Evolutionary conservation across 2,329 filamentous ascomycete genomes (phyloP), one percentile per base, ranked within the genome.

Genomic region (Ceratocystis papillata): DNA sequence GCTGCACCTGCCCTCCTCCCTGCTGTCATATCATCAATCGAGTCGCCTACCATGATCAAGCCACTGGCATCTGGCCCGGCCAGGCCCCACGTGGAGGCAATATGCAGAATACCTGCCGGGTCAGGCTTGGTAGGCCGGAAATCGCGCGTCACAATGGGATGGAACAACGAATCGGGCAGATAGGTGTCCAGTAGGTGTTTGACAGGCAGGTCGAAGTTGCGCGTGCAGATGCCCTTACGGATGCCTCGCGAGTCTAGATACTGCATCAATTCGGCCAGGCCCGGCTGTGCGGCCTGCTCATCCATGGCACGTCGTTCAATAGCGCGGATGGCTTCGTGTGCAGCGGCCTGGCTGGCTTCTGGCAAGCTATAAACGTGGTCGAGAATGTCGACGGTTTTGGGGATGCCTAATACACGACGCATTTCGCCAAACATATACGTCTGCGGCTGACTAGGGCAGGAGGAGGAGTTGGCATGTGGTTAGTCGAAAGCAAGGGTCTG

Each of bases 371-470:
- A 87, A 73, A 96, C 86, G 77, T 97, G 89, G 68, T 91, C 87
- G 53, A 99, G 86, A 73, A 99, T 97, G 76, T 99, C 94, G 72
- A 80, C 78, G 45, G 79, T 76, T 73, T 87, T 87, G 69, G 83
- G 74, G 71, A 97, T 96, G 62, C 79, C 80, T 17, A 97, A 82
- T 6, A 84, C 87, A 15, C 77, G 73, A 69, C 87, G 87, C 93
- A 99, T 97, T 73, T 95, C 82, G 22, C 77, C 75, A 76, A 97
- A 97, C 93, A 97, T 99, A 81, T 96, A 90, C 71, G 88, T 94
- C 76, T 97, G 93, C 0, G 93, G 93, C 67, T 92, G 79, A 74
- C 91, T 96, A 69, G 55, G 1, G 0, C 41, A 41, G 48, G 48
- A 25, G 48, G 8, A 15, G 30, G n/a, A 45, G 25, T 50, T 37